Evolutionary conservation across 2,329 filamentous ascomycete species (phyloP).

Genomic region (Pyricularia grisea): DNA sequence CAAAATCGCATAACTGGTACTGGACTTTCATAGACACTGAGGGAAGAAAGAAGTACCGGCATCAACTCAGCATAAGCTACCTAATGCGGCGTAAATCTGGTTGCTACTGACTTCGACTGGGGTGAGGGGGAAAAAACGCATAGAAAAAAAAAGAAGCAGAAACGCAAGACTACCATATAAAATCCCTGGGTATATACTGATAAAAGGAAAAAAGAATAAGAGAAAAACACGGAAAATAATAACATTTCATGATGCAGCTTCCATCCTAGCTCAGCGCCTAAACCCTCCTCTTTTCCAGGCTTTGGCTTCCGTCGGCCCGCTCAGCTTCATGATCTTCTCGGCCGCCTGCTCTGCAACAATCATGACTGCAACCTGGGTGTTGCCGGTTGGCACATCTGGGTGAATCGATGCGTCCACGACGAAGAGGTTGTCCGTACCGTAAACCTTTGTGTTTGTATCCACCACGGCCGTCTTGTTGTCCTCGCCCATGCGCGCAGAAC

Average conservation of each 20-base stretch:
- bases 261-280: neutral
- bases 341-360: constrained; percentile 53
- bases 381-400: constrained; percentile 59
- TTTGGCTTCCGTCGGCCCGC: neutral
- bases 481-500: constrained; percentile 51
- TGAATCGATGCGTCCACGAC: constrained; percentile 62
- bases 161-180: neutral
- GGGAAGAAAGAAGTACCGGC: no score
- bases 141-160: no score
- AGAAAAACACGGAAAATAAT: neutral
- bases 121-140: no score
- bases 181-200: neutral
- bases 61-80: no score
- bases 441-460: constrained; percentile 53
- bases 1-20: no score
- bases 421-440: constrained; percentile 59
- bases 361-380: constrained; percentile 58
- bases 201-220: neutral
- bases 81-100: no score
- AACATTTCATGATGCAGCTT: neutral
- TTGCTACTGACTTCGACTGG: no score
- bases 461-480: constrained; percentile 49
- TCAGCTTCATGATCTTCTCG: constrained; percentile 35
- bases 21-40: no score
- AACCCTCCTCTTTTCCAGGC: neutral